Evolutionary conservation across 371 early-diverging fungal species (phyloP).

Genomic region (Parasitella parasitica): DNA sequence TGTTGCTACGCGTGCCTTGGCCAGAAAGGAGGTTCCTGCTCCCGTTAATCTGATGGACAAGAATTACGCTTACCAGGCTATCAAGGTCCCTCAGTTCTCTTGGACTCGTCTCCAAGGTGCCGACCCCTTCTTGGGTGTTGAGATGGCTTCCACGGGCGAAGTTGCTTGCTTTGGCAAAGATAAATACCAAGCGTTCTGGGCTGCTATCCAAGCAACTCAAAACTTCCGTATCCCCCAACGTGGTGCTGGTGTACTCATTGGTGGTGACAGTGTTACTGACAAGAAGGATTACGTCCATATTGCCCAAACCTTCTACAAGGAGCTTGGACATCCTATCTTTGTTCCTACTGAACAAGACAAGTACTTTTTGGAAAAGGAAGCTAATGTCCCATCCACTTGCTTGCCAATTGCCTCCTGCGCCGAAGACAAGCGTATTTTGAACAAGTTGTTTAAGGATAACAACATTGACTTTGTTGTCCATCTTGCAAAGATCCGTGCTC

Average conservation of each 20-base stretch:
- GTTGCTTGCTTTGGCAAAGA: conserved; percentile 94
- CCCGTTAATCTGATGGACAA: conserved; percentile 71
- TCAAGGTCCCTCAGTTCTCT: conserved; percentile 94
- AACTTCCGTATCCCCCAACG: conserved; percentile 77
- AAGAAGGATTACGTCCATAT: conserved; percentile 67
- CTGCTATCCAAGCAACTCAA: conserved; percentile 79
- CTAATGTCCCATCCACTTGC: conserved; percentile 40
- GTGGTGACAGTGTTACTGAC: conserved; percentile 74
- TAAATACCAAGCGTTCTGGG: conserved; percentile 84
- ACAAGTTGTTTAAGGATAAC: conserved; percentile 56
- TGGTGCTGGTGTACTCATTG: conserved; percentile 69
- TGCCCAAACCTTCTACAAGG: conserved; percentile 55
- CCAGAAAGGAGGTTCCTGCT: conserved; percentile 56
- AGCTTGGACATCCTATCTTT: conserved; percentile 69
- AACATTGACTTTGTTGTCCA: conserved; percentile 76
- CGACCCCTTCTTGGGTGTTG: conserved; percentile 94
- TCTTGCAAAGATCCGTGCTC: conserved; percentile 71
- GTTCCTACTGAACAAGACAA: conserved; percentile 67
- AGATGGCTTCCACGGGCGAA: conserved; percentile 98
- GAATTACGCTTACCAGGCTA: conserved; percentile 69
- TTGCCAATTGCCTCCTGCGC: conserved; percentile 49
- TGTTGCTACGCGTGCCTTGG: conserved; percentile 80
- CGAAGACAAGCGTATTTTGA: conserved; percentile 54
- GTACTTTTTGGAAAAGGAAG: conserved; percentile 40
- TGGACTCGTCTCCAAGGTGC: conserved; percentile 94